These are phyloP conservation scores for Blastobotrys aristatus DNA, from an alignment of 1,139 yeast genomes.

Conservation along the genomic window DNA sequence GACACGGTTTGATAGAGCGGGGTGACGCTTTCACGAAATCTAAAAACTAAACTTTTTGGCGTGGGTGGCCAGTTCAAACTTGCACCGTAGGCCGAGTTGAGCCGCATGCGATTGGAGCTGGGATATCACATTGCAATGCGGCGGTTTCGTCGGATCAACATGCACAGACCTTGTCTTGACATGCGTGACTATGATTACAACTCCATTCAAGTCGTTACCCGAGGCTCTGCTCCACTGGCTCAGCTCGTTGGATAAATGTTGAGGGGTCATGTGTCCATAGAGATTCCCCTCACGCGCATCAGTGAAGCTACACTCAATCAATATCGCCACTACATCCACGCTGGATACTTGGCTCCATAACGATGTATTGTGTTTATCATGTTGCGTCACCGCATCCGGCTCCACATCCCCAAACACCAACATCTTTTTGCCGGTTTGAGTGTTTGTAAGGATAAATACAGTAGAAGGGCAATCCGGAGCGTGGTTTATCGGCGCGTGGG, in stretches of 20 bases:
- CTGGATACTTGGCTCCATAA: too few relatives aligned
- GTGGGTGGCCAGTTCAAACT: neutral
- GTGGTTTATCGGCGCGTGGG: constrained; percentile 25
- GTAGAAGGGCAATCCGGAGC: constrained; percentile 39
- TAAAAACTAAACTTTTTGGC: neutral
- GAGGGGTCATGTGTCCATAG: constrained; percentile 79
- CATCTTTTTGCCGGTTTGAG: constrained; percentile 35
- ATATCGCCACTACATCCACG: constrained; percentile 44
- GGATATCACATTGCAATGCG: neutral
- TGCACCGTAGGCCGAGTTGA: neutral
- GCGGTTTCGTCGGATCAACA: neutral
- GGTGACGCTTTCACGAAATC: too few relatives aligned
- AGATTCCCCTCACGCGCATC: constrained; percentile 45
- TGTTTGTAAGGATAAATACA: constrained; percentile 48
- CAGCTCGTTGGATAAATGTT: constrained; percentile 55
- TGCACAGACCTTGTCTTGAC: constrained; percentile 47
- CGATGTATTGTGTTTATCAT: too few relatives aligned
- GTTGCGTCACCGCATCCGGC: constrained; percentile 49
- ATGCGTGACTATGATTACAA: constrained; percentile 64
- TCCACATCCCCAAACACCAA: constrained; percentile 80
- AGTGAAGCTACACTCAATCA: constrained; percentile 73
- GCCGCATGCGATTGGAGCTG: neutral
- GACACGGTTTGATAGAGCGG: too few relatives aligned
- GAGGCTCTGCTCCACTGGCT: constrained; percentile 33
- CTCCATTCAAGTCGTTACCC: constrained; percentile 34